phyloP scores from a whole-genome alignment of 2,329 filamentous ascomycete species.

The Calonectria montana region DNA sequence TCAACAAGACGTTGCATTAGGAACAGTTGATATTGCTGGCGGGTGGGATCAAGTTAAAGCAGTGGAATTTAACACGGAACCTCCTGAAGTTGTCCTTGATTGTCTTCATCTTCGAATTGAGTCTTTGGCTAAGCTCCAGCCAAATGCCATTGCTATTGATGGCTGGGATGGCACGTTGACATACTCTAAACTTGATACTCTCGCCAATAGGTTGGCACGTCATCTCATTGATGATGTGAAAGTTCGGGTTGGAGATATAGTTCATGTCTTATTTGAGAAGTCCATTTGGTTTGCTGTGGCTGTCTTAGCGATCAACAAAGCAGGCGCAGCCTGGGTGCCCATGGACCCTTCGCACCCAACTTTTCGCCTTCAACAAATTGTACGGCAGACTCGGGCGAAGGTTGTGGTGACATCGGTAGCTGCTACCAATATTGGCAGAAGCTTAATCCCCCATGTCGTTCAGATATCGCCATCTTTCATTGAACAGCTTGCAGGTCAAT shows the following conservation, averaged over 20 bases:
- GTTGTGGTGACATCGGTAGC: not conserved
- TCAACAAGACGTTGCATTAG: not conserved
- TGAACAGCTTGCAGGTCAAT: not conserved
- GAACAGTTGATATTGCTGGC: not conserved
- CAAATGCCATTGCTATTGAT: conserved; percentile 7
- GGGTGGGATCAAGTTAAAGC: not conserved
- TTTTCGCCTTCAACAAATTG: conserved; percentile 14
- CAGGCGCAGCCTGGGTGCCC: conserved; percentile 37
- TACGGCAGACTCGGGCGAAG: not conserved
- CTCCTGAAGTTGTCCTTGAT: conserved; percentile 1
- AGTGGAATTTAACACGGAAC: not conserved
- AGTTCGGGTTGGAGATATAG: not conserved
- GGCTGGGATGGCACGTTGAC: conserved; percentile 36
- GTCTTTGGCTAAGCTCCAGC: not conserved
- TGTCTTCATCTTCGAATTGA: conserved; percentile 12
- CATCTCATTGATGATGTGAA: conserved; percentile 5
- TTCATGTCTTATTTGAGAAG: conserved; percentile 36
- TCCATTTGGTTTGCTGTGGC: conserved; percentile 36
- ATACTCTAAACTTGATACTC: not conserved
- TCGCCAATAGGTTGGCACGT: conserved; percentile 13
- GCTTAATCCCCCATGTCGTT: not conserved
- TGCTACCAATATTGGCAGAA: not conserved
- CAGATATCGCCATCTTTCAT: not conserved
- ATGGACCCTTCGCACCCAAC: conserved; percentile 37
- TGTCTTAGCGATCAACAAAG: conserved; percentile 39